Evolutionary conservation across 768 basidiomycete species (phyloP).

Genomic region (Tricholomella constricta): DNA sequence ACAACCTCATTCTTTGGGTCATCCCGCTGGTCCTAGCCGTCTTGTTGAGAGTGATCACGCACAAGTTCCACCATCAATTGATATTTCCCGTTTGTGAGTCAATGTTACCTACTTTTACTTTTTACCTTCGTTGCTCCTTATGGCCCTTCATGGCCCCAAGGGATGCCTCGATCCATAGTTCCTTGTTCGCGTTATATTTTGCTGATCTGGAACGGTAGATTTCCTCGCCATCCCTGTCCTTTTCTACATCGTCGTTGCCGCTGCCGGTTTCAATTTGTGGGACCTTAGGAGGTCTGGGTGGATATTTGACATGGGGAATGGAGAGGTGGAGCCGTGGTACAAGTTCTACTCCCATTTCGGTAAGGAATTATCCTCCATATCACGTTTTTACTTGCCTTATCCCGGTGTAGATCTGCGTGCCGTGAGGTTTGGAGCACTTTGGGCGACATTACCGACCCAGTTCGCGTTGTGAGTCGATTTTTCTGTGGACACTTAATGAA

Average conservation of each 20-base stretch:
- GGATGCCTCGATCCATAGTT: no score
- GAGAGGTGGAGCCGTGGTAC: slow-evolving; percentile 64
- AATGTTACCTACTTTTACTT: neutral
- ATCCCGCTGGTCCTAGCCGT: slow-evolving; percentile 78
- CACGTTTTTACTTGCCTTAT: neutral
- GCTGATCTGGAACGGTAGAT: slow-evolving; percentile 42
- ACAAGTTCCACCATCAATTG: slow-evolving; percentile 81
- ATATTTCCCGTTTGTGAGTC: slow-evolving; percentile 85
- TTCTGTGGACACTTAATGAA: neutral
- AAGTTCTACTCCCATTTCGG: slow-evolving; percentile 82
- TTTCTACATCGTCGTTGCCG: slow-evolving; percentile 81
- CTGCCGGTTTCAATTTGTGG: slow-evolving; percentile 59
- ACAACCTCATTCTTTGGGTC: slow-evolving; percentile 75
- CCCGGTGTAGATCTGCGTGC: slow-evolving; percentile 53
- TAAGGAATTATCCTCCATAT: slow-evolving; percentile 34
- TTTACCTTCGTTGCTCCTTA: neutral
- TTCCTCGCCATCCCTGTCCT: slow-evolving; percentile 77
- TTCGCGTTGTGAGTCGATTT: slow-evolving; percentile 75
- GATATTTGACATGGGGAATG: slow-evolving; percentile 74
- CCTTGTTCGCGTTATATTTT: neutral
- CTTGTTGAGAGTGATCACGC: slow-evolving; percentile 77
- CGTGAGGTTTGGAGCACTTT: slow-evolving; percentile 66
- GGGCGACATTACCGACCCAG: slow-evolving; percentile 90
- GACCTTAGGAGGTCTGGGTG: slow-evolving; percentile 69
- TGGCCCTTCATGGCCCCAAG: neutral